Base-by-base conservation (phyloP, 306 rosid genomes). In the Delonix regia region DNA sequence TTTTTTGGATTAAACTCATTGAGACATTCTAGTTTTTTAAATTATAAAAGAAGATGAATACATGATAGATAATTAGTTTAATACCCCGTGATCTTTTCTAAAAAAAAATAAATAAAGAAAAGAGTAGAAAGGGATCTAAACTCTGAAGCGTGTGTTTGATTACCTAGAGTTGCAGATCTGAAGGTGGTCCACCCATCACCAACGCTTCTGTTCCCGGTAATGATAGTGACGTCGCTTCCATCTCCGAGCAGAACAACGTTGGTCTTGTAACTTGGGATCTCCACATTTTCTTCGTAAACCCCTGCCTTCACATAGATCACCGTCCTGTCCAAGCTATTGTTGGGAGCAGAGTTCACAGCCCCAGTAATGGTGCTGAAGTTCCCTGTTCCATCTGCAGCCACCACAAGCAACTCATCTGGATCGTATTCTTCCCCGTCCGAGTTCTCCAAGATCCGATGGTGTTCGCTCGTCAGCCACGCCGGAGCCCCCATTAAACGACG, bases 111-210 rank as follows among this genome's bases (percentile, higher is more conserved):
- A 8, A 41, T 0, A 9, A n/a, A 4, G 24, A 49, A 49, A 49
- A 12, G 13, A 4, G 5, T 0, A 1, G 10, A 5, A 24, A 15
- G 12, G 42, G 22, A 0, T 16, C 33, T 28, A 6, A 61, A 16
- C 66, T 61, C 6, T 28, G 2, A 25, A 28, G 22, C 14, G 22
- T 57, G n/a, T n/a, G n/a, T n/a, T n/a, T n/a, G n/a, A n/a, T 10
- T 82, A 90, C 96, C 97, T 15, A 90, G 63, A 52, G 96, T 93
- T 70, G 94, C 96, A 79, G 96, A 93, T 80, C 94, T 86, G 90
- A 86, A 93, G 47, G 92, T 85, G 84, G 96, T 90, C 97, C 96
- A 90, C 19, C 88, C 89, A 74, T 81, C 90, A 44, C 1, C 80
- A 0, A 42, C 77, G 69, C 89, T 93, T 77, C 96, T 88, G 76